Base-by-base conservation (phyloP, 306 rosid genomes). In the Benincasa hispida region DNA sequence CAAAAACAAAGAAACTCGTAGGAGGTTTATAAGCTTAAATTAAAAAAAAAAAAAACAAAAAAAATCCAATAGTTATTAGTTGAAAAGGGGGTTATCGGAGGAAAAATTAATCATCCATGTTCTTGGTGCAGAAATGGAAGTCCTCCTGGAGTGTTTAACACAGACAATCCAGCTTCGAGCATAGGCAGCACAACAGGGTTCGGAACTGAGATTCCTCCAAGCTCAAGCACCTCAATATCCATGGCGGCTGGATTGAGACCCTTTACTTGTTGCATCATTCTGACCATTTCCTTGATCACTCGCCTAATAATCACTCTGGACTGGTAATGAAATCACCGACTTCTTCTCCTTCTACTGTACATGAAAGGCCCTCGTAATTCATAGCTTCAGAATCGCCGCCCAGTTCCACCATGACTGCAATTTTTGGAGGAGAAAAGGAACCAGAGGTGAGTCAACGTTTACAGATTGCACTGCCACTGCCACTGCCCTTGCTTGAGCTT, bases 381-480 rank as follows among this genome's bases (percentile, higher is more conserved):
- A 48, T 48, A 21, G 41, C 57, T 70, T 70, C 75, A 69, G 55
- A 48, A 69, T 11, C 22, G 57, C 57, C 57, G 30, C 76, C 75
- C 75, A 69, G 75, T 69, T 69, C 54, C 76, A 25, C 59, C 41
- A 27, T 17, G n/a, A 69, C 56, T 69, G 58, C 58, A 45, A 47
- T 15, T 72, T 72, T 72, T 45, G 41, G 39, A 72, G 58, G 76
- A 72, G 76, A 45, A 69, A 37, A 48, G 57, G 76, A 47, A 72
- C 59, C 76, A 72, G 76, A 72, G 76, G 57, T 72, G 76, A 69
- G n/a, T n/a, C n/a, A n/a, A n/a, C n/a, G n/a, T n/a, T n/a, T n/a
- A n/a, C n/a, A n/a, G n/a, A n/a, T n/a, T n/a, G n/a, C n/a, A n/a
- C n/a, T n/a, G n/a, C 55, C 62, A 18, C 41, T 35, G 42, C 41